Evolutionary conservation across 1,284 basidiomycete genomes (phyloP), one percentile per base, ranked within the genome.

Genomic region (Pseudozyma tsukubaensis): DNA sequence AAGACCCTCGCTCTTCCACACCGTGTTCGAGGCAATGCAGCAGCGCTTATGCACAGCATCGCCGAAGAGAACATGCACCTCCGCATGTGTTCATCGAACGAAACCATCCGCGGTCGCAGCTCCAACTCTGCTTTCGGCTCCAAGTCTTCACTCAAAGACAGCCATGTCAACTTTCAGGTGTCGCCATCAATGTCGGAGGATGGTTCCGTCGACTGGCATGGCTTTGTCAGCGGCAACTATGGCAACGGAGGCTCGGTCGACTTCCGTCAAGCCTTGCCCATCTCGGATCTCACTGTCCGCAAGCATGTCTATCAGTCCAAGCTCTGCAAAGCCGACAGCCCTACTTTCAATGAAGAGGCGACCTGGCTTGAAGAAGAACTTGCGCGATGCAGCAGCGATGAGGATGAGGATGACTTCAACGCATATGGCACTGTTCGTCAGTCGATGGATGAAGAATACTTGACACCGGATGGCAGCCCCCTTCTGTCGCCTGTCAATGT

Each of bases 291-390:
- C 24, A 3, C 24, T 29, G 24, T 34, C 1, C 42, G 53, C 16
- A 60, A 50, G 32, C 54, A 35, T 2, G 43, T 36, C n/a, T 62
- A 65, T 21, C 6, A 61, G 50, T 59, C 59, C n/a, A 66, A 61
- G 48, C 59, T 72, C 24, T 50, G 49, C 59, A 72, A 66, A 35
- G 40, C 62, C 16, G 64, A 72, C 53, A 72, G 70, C 13, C 70
- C 70, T 4, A 72, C 70, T 1, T 53, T 74, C 34, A 64, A 69
- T 49, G 62, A 69, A 37, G 54, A 74, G 44, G 66, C 65, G 2
- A 64, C 65, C 2, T 74, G 72, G 72, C 59, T 69, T n/a, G 66
- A 74, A 50, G 58, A 69, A 47, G 72, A 74, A 53, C 59, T 74
- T 3, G 72, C 72, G 8, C 35, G 61, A 9, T 68, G 61, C 58